Evolutionary conservation across 1,284 basidiomycete species (phyloP).

Genomic region (Ganoderma lingzhi): DNA sequence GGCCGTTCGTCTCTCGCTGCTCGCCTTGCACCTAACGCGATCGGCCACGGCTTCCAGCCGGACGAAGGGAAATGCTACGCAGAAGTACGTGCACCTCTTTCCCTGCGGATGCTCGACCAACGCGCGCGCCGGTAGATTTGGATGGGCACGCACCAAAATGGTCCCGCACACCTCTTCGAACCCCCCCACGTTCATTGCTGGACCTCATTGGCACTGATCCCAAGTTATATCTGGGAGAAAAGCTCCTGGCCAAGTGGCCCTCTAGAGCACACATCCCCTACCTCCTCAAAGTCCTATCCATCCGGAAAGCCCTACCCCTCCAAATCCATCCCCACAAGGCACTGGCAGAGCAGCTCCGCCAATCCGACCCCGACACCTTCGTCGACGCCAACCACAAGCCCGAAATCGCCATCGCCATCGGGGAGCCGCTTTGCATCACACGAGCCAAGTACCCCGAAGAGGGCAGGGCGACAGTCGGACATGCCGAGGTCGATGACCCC

Average conservation of each 20-base stretch:
- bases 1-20: conserved; percentile 70
- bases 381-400: conserved; percentile 94
- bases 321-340: conserved; percentile 96
- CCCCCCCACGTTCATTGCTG: conserved; percentile 75
- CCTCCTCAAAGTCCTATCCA: conserved; percentile 94
- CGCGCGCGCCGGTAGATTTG: conserved; percentile 75
- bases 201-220: conserved; percentile 63
- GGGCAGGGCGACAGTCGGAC: conserved; percentile 5
- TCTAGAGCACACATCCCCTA: conserved; percentile 80
- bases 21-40: conserved; percentile 49
- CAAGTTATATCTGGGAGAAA: conserved; percentile 69
- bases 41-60: conserved; percentile 52
- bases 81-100: conserved; percentile 55
- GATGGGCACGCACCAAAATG: conserved; percentile 90
- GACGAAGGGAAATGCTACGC: conserved; percentile 66
- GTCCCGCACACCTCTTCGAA: conserved; percentile 53
- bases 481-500: conserved; percentile 28
- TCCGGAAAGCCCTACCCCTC: conserved; percentile 93
- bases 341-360: conserved; percentile 81
- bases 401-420: conserved; percentile 94
- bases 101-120: not conserved
- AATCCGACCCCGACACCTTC: conserved; percentile 72
- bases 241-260: conserved; percentile 63
- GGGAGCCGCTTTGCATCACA: conserved; percentile 29
- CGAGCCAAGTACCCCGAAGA: not conserved